Evolutionary conservation across 495 filamentous ascomycete genomes (phyloP).

Genomic region (Penicillium angulare): DNA sequence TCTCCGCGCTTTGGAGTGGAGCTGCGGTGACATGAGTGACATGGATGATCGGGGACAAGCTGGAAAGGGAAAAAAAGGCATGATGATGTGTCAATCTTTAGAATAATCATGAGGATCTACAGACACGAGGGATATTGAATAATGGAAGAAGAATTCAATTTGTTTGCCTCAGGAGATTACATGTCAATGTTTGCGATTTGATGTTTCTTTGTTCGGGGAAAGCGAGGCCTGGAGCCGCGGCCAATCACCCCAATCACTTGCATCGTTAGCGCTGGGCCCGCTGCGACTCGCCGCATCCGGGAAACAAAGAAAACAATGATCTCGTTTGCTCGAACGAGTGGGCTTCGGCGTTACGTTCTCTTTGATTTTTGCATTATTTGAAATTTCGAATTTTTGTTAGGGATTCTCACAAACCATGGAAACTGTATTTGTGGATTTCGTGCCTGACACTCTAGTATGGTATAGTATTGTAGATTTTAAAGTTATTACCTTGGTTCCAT

Average conservation of each 20-base stretch:
- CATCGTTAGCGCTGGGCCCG: background rate
- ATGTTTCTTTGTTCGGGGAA: conserved; percentile 13
- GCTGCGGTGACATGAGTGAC: background rate
- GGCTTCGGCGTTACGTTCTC: background rate
- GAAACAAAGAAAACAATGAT: conserved; percentile 41
- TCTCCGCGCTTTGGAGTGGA: background rate
- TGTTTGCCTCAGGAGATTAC: background rate
- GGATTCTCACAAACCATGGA: too few species aligned
- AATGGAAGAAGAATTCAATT: too few species aligned
- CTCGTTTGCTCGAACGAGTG: conserved; percentile 9
- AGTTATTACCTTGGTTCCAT: too few species aligned
- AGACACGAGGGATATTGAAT: too few species aligned
- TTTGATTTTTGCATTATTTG: background rate
- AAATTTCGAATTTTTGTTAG: too few species aligned
- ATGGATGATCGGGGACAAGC: too few species aligned
- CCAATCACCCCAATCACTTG: conserved; percentile 5
- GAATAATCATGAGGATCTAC: too few species aligned
- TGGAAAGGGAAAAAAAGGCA: too few species aligned
- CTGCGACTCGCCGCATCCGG: conserved; percentile 43
- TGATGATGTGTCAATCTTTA: too few species aligned
- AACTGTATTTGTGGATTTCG: too few species aligned
- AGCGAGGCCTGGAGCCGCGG: conserved; percentile 1
- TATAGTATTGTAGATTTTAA: too few species aligned
- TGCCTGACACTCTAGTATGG: too few species aligned
- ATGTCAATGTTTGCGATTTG: background rate